Conservation (phyloP, 257 asterid genomes). For the Coffea canephora region DNA sequence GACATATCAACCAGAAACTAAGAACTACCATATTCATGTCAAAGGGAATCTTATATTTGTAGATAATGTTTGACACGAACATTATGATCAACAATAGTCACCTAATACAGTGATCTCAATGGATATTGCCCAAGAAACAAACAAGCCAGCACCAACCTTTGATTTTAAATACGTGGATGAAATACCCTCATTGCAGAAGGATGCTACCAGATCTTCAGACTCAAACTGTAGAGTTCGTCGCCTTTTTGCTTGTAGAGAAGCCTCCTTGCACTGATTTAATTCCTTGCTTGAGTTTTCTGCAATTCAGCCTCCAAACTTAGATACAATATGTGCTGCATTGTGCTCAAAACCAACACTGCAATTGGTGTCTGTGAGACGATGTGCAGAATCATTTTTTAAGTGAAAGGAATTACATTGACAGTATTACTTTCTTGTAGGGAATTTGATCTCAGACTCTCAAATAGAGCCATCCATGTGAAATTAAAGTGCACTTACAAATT, state of each 20-base stretch:
- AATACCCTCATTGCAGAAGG: constrained; percentile 48
- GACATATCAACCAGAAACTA: background rate
- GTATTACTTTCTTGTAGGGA: background rate
- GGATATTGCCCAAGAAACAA: background rate
- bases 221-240: constrained; percentile 83
- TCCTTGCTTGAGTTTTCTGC: constrained; percentile 59
- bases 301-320: constrained; percentile 14
- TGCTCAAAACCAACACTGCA: constrained; percentile 1
- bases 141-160: constrained; percentile 40
- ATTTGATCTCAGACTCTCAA: background rate
- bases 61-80: background rate
- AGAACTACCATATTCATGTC: background rate
- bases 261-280: constrained; percentile 38
- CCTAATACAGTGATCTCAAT: background rate
- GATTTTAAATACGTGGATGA: constrained; percentile 52
- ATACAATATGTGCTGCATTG: constrained; percentile 5
- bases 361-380: background rate
- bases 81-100: background rate
- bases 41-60: background rate
- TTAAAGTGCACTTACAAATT: background rate
- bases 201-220: constrained; percentile 46
- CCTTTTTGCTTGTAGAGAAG: constrained; percentile 65
- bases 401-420: background rate
- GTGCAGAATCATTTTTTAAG: background rate
- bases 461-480: background rate